These are phyloP conservation scores for Dioszegia hungarica DNA, from an alignment of 768 basidiomycete species.

Conservation along the genomic window DNA sequence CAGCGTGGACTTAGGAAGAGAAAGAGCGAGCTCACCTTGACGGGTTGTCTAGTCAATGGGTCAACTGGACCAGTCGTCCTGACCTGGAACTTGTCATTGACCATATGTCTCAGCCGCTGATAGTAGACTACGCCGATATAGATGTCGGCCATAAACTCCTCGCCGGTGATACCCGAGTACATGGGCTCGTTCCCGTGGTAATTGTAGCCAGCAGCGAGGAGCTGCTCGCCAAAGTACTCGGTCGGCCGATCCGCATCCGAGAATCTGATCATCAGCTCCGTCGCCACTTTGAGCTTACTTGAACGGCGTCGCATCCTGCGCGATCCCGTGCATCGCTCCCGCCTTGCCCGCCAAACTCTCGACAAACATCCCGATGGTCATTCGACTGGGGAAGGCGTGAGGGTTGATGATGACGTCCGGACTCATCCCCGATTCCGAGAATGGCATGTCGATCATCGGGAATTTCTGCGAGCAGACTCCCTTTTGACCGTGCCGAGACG, in stretches of 20 bases:
- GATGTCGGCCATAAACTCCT: constrained; percentile 98
- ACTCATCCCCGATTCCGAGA: constrained; percentile 97
- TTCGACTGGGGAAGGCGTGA: constrained; percentile 97
- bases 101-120: constrained; percentile 98
- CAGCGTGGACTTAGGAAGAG: neutral
- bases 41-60: constrained; percentile 89
- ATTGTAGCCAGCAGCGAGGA: constrained; percentile 90
- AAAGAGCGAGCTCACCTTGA: constrained; percentile 59
- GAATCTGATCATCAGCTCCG: constrained; percentile 57
- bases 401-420: constrained; percentile 99
- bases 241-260: constrained; percentile 95
- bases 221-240: constrained; percentile 94
- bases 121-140: constrained; percentile 93
- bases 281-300: constrained; percentile 57
- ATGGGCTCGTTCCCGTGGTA: constrained; percentile 99
- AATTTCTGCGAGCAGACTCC: constrained; percentile 99
- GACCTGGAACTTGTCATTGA: constrained; percentile 98
- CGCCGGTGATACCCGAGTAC: constrained; percentile 98
- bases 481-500: constrained; percentile 97
- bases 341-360: constrained; percentile 99
- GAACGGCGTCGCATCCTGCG: constrained; percentile 98
- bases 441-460: constrained; percentile 97
- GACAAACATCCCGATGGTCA: constrained; percentile 99
- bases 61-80: constrained; percentile 97
- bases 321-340: constrained; percentile 95